Base-by-base conservation (phyloP, 1,284 basidiomycete genomes). In the Abortiporus biennis region DNA sequence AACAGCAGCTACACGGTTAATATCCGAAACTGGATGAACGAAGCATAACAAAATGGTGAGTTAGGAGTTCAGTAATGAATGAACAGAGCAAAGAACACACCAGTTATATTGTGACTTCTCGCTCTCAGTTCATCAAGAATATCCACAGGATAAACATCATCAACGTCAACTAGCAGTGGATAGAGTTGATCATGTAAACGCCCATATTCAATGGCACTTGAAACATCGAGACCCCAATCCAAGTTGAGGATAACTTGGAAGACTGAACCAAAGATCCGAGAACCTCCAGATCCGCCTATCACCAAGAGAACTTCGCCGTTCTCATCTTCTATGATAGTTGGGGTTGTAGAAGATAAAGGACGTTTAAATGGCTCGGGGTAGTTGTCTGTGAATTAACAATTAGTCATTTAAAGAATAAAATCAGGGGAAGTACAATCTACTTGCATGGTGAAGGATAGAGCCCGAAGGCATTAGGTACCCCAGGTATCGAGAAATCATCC, bases 101-200 rank as follows among this genome's bases (percentile, higher is more conserved):
- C 68, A 24, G 75, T 76, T 23, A 92, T 64, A 44, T 83, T 80
- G 61, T 96, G 92, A 0, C 89, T 90, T 34, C 78, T 66, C 2
- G 58, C 55, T 36, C 63, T 57, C 21, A 96, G 67, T 2, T 61
- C 79, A 13, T 76, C 65, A 3, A 92, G 46, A 21, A 84, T 53
- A 20, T 71, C 56, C 21, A 54, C 43, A 2, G 80, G 74, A 53
- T 83, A 78, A 0, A 74, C 69, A 47, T 71, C 64, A 51, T 95
- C 92, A 22, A 77, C 72, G 11, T 83, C 76, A 3, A 89, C 71
- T 20, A 63, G 34, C 12, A 58, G 46, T 0, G 95, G 94, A 47
- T 83, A 84, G 21, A 96, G 68, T 59, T 98, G 95, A 57, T 96
- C 80, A 57, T 98, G 94, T n/a, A 96, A 59, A n/a, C 94, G 73